phyloP scores from a whole-genome alignment of 2,329 filamentous ascomycete genomes.

The Pseudogymnoascus verrucosus region DNA sequence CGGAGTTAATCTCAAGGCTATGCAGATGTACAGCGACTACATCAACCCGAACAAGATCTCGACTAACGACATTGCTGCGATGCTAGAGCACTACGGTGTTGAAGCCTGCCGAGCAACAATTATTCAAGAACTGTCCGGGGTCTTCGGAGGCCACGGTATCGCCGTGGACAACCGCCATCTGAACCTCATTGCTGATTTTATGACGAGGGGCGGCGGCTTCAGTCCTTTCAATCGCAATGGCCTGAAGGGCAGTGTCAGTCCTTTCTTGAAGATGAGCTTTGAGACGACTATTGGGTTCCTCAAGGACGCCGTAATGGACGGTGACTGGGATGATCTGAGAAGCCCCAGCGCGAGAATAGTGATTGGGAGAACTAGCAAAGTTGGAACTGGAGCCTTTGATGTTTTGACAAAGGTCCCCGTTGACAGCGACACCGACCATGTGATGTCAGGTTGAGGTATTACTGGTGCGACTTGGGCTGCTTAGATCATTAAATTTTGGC shows the following conservation, averaged over 20 bases:
- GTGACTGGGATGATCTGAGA: slow-evolving; percentile 80
- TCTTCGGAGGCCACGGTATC: slow-evolving; percentile 90
- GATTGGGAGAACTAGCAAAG: slow-evolving; percentile 69
- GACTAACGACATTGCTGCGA: slow-evolving; percentile 86
- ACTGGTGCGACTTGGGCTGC: not conserved
- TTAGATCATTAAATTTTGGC: slow-evolving; percentile 4
- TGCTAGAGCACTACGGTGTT: slow-evolving; percentile 81
- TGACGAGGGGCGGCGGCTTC: slow-evolving; percentile 90
- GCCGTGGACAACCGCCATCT: slow-evolving; percentile 84
- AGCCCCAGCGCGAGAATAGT: slow-evolving; percentile 85
- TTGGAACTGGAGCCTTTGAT: slow-evolving; percentile 90
- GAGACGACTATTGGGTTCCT: slow-evolving; percentile 94
- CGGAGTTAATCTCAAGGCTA: slow-evolving; percentile 81
- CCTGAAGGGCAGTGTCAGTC: slow-evolving; percentile 73
- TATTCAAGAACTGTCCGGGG: slow-evolving; percentile 72
- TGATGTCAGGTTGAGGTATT: not conserved
- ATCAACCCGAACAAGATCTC: slow-evolving; percentile 80
- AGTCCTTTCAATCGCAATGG: slow-evolving; percentile 89
- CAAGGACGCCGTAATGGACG: slow-evolving; percentile 82
- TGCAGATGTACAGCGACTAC: slow-evolving; percentile 79
- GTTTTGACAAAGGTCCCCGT: slow-evolving; percentile 55
- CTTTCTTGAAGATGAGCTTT: slow-evolving; percentile 99
- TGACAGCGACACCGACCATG: not conserved
- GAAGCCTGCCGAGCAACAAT: slow-evolving; percentile 87
- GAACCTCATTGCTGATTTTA: slow-evolving; percentile 92